Percentiles rank a stretch among this genome's conserved stretches.
These are phyloP conservation scores for Termitomyces sp. DNA, from an alignment of 768 basidiomycete species.

Conservation along the genomic window DNA sequence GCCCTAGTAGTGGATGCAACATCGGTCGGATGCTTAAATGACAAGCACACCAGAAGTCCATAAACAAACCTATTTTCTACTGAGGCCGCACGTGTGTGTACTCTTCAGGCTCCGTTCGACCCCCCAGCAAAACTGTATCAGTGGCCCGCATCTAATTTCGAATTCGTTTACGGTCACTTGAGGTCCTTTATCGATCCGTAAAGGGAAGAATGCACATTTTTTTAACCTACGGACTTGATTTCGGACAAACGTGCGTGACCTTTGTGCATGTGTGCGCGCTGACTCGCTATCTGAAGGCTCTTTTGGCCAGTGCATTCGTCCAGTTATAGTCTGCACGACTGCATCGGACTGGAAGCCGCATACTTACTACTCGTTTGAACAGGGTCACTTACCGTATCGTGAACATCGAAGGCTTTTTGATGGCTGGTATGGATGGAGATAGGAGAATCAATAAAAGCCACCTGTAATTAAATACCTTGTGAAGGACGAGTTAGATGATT, in stretches of 20 bases:
- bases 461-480: not conserved
- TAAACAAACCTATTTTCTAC: not conserved
- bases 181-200: not conserved
- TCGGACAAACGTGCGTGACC: slow-evolving; percentile 7
- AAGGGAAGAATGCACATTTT: no score
- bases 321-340: not conserved
- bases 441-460: not conserved
- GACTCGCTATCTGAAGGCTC: not conserved
- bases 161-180: not conserved
- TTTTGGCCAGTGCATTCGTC: not conserved
- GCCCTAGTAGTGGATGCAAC: not conserved
- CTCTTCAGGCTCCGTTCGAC: not conserved
- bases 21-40: slow-evolving; percentile 1
- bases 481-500: not conserved
- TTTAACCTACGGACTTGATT: not conserved
- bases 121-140: not conserved
- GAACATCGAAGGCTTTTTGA: no score
- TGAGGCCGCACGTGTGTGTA: slow-evolving; percentile 6
- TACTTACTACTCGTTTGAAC: no score
- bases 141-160: not conserved
- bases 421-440: not conserved
- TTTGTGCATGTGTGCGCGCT: slow-evolving; percentile 3
- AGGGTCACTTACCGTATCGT: no score
- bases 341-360: not conserved
- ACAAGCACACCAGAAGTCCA: not conserved